Conservation (phyloP, 305 asterid species). For the Striga hermonthica region DNA sequence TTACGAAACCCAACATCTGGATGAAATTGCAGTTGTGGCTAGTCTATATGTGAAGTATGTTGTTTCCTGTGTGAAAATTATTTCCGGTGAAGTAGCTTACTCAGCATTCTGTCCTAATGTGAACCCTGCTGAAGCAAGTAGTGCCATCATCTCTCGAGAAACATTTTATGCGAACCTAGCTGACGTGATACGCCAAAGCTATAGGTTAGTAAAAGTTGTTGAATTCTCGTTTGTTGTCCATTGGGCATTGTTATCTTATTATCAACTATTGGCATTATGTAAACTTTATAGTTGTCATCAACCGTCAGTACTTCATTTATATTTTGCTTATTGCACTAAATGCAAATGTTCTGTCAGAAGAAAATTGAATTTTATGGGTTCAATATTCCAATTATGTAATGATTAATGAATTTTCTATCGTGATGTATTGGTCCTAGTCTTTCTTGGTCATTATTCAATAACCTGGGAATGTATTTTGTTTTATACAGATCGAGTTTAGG, state of each 20-base stretch:
- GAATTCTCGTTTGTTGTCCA: neutral
- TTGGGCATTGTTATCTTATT: neutral
- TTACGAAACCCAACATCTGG: constrained; percentile 33
- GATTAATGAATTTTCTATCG: constrained; percentile 7
- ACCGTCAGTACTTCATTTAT: too few relatives aligned
- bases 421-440: constrained; percentile 10
- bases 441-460: constrained; percentile 15
- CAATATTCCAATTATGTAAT: constrained; percentile 2
- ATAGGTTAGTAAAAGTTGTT: constrained; percentile 35
- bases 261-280: constrained; percentile 2
- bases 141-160: constrained; percentile 23
- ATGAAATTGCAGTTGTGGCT: constrained; percentile 38
- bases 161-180: constrained; percentile 32
- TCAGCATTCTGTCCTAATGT: constrained; percentile 30
- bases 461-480: constrained; percentile 1
- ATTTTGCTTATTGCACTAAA: neutral
- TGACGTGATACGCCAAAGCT: constrained; percentile 39
- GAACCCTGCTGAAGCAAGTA: constrained; percentile 25
- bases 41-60: constrained; percentile 31
- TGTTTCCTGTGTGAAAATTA: constrained; percentile 31
- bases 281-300: neutral
- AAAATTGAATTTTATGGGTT: neutral
- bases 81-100: constrained; percentile 28
- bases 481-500: constrained; percentile 43
- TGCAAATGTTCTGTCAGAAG: constrained; percentile 1